A percentile compares a stretch with the other conserved stretches of the same genome.
Conservation (phyloP, 495 filamentous ascomycete species). For the Rostrohypoxylon terebratum region DNA sequence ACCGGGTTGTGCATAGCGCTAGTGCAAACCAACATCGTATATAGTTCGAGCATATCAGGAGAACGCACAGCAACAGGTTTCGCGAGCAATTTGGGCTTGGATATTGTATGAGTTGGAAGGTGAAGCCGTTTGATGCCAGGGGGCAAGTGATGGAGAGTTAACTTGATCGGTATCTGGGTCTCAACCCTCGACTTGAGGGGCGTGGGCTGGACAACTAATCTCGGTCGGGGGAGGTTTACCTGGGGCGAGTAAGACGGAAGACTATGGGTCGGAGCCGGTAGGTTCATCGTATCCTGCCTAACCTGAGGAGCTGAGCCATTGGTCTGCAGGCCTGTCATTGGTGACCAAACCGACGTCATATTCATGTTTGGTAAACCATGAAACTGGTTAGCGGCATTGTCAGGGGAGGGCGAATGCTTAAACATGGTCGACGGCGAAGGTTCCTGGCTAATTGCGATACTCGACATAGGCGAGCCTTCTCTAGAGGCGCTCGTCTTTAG, state of each 20-base stretch:
- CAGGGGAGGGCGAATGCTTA: constrained; percentile 66
- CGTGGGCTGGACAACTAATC: constrained; percentile 68
- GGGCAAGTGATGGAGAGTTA: constrained; percentile 79
- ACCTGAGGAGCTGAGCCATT: constrained; percentile 11
- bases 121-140: constrained; percentile 80
- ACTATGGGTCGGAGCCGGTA: constrained; percentile 25
- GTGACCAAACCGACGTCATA: constrained; percentile 36
- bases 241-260: constrained; percentile 32
- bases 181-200: constrained; percentile 90
- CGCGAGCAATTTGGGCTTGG: constrained; percentile 86
- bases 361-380: constrained; percentile 31
- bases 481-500: constrained; percentile 54
- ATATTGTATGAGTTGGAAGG: constrained; percentile 87
- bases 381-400: constrained; percentile 39
- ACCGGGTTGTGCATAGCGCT: constrained; percentile 87
- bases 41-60: constrained; percentile 82
- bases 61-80: constrained; percentile 69
- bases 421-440: constrained; percentile 63
- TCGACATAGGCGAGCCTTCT: constrained; percentile 63
- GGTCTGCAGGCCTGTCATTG: constrained; percentile 13
- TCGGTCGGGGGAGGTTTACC: constrained; percentile 31
- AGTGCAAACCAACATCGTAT: constrained; percentile 85
- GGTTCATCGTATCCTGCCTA: constrained; percentile 30
- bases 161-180: constrained; percentile 87
- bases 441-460: constrained; percentile 58